Percentiles rank a stretch among this genome's conserved stretches.
phyloP scores from a whole-genome alignment of 75 land plant species.

The Selaginella moellendorffii region DNA sequence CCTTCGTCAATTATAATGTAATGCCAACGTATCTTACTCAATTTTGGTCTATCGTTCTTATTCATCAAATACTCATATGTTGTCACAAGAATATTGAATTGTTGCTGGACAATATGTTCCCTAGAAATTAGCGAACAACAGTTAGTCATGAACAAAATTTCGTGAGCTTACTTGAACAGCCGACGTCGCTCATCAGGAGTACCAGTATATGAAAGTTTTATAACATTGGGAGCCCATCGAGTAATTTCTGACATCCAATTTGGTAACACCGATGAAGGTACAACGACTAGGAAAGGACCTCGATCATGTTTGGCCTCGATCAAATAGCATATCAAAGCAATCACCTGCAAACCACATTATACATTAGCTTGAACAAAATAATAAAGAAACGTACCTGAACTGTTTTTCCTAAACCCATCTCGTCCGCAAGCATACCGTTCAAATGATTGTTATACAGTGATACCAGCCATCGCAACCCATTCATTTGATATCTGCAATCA shows the following conservation, averaged over 20 bases:
- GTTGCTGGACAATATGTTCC: conserved; percentile 78
- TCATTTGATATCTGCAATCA: conserved; percentile 79
- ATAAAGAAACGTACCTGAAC: conserved; percentile 54
- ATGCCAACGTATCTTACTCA: conserved; percentile 86
- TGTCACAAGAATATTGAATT: conserved; percentile 92
- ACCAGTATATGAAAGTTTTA: conserved; percentile 77
- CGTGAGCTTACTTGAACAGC: conserved; percentile 54
- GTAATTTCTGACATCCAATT: conserved; percentile 85
- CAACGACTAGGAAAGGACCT: conserved; percentile 97
- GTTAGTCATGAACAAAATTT: background rate
- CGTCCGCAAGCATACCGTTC: conserved; percentile 99
- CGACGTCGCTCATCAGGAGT: conserved; percentile 89
- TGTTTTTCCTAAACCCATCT: conserved; percentile 99
- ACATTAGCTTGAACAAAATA: too few species aligned
- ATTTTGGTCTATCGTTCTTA: conserved; percentile 92
- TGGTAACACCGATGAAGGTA: conserved; percentile 94
- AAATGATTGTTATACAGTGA: conserved; percentile 90
- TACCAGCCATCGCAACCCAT: conserved; percentile 93
- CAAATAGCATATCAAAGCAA: conserved; percentile 77
- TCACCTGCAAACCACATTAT: conserved; percentile 82
- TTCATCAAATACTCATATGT: conserved; percentile 98
- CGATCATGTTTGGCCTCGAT: conserved; percentile 91
- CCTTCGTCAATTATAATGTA: conserved; percentile 99
- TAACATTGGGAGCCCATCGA: conserved; percentile 84
- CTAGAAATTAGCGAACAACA: conserved; percentile 21